Evolutionary conservation across 805 yeast genomes (phyloP).

Genomic region (Saturnispora bothae): DNA sequence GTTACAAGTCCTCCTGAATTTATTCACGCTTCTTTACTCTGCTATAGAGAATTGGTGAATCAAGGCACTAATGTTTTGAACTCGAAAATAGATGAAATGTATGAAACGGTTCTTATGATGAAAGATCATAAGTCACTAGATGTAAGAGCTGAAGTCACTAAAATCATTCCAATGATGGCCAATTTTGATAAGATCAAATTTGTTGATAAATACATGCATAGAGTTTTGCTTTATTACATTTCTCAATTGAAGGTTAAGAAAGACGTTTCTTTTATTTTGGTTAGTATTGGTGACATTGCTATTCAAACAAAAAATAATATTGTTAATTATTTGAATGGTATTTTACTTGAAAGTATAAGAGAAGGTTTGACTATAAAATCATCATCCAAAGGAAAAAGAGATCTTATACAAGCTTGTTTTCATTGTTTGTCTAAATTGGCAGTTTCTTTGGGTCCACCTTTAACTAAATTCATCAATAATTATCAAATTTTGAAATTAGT

Average conservation of each 20-base stretch:
- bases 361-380: slow-evolving; percentile 59
- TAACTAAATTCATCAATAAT: slow-evolving; percentile 77
- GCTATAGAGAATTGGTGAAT: slow-evolving; percentile 65
- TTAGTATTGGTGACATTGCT: slow-evolving; percentile 79
- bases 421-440: slow-evolving; percentile 84
- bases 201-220: slow-evolving; percentile 71
- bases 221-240: slow-evolving; percentile 65
- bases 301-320: slow-evolving; percentile 71
- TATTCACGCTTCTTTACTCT: slow-evolving; percentile 80
- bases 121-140: slow-evolving; percentile 69
- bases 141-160: slow-evolving; percentile 76
- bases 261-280: slow-evolving; percentile 68
- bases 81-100: slow-evolving; percentile 64
- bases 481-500: slow-evolving; percentile 66
- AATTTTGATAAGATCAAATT: slow-evolving; percentile 65
- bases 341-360: slow-evolving; percentile 71
- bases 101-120: slow-evolving; percentile 60
- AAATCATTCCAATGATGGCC: slow-evolving; percentile 75
- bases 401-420: slow-evolving; percentile 76
- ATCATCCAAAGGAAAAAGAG: slow-evolving; percentile 51
- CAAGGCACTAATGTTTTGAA: slow-evolving; percentile 65
- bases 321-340: slow-evolving; percentile 81
- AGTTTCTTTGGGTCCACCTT: slow-evolving; percentile 82
- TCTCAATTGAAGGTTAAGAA: slow-evolving; percentile 61
- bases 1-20: slow-evolving; percentile 39